These are phyloP conservation scores for Paramecium octaurelia DNA, from an alignment of 73 alveolate species.

Conservation along the genomic window DNA sequence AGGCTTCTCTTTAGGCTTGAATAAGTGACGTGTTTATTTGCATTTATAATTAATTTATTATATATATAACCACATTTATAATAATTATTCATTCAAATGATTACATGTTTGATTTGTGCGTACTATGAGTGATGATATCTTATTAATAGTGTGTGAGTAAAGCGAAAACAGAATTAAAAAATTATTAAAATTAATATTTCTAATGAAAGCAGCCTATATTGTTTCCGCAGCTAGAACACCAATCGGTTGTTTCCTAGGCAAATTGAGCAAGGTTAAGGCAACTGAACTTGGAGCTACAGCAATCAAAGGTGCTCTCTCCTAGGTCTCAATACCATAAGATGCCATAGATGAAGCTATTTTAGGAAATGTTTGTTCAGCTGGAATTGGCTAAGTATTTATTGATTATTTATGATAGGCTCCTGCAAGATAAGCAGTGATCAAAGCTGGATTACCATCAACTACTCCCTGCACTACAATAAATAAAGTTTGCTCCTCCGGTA, in stretches of 20 bases:
- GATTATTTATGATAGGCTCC: conserved; percentile 61
- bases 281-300: conserved; percentile 73
- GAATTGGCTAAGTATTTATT: conserved; percentile 66
- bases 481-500: conserved; percentile 90
- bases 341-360: conserved; percentile 80
- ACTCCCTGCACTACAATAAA: conserved; percentile 72
- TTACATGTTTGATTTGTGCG: neutral
- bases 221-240: conserved; percentile 84
- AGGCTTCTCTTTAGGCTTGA: neutral
- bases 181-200: neutral
- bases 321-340: conserved; percentile 63
- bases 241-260: conserved; percentile 79
- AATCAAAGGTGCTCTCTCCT: conserved; percentile 70
- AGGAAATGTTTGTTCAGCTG: conserved; percentile 81
- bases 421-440: conserved; percentile 78
- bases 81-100: neutral
- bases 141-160: neutral
- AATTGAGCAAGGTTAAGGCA: conserved; percentile 69
- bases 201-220: conserved; percentile 57
- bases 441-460: conserved; percentile 66
- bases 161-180: neutral
- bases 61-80: neutral
- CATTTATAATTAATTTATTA: neutral
- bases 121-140: neutral
- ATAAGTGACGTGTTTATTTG: neutral